Evolutionary conservation across 2,329 filamentous ascomycete genomes (phyloP).

Genomic region (Fusarium clavum): DNA sequence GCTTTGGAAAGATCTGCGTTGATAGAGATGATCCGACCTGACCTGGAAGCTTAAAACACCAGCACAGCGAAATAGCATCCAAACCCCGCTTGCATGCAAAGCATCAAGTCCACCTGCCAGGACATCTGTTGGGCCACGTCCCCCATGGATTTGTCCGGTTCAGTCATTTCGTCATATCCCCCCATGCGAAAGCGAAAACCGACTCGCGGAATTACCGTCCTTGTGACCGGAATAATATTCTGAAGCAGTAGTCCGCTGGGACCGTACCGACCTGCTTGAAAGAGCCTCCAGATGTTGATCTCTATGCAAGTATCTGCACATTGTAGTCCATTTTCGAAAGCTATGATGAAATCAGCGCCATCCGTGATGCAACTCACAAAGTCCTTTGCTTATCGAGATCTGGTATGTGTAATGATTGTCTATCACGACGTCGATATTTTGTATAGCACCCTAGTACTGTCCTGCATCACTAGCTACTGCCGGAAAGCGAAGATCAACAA

Average conservation of each 20-base stretch:
- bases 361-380: slow-evolving; percentile 28
- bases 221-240: neutral
- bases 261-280: slow-evolving; percentile 16
- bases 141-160: neutral
- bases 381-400: slow-evolving; percentile 11
- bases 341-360: slow-evolving; percentile 12
- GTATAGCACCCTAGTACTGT: neutral
- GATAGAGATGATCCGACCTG: slow-evolving; percentile 11
- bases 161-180: neutral
- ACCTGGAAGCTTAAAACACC: neutral
- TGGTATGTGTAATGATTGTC: neutral
- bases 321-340: neutral
- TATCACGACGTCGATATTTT: neutral
- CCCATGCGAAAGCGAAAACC: slow-evolving; percentile 9
- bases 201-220: slow-evolving; percentile 20
- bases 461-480: neutral
- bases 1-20: slow-evolving; percentile 38
- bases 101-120: slow-evolving; percentile 9
- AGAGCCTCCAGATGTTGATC: slow-evolving; percentile 18
- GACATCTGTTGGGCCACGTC: slow-evolving; percentile 22
- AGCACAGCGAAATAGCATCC: slow-evolving; percentile 1
- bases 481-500: neutral
- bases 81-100: slow-evolving; percentile 24
- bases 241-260: slow-evolving; percentile 6
- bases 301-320: slow-evolving; percentile 1